Percentiles rank a stretch among this genome's conserved stretches.
phyloP scores from a whole-genome alignment of 208 protist species.

The Trypanosoma melophagium region DNA sequence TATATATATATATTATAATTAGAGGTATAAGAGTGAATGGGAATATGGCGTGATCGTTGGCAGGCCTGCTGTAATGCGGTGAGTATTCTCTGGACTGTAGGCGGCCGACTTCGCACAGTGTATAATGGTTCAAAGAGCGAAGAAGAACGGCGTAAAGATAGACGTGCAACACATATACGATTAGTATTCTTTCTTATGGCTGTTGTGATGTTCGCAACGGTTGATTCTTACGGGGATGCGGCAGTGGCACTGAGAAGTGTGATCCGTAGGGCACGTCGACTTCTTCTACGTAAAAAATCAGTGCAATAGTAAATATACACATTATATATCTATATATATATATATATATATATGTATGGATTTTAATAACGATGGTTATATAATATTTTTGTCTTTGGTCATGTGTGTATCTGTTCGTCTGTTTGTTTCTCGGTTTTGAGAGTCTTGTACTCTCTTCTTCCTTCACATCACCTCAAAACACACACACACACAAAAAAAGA shows the following conservation, averaged over 20 bases:
- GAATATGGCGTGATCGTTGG: conserved; percentile 23
- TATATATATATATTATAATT: neutral
- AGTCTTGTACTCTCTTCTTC: too few species aligned
- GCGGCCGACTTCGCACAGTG: conserved; percentile 58
- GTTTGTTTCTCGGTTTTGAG: too few species aligned
- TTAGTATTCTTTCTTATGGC: conserved; percentile 36
- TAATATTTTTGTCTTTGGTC: too few species aligned
- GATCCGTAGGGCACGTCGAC: neutral
- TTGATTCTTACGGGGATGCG: conserved; percentile 50
- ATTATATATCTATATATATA: conserved; percentile 2
- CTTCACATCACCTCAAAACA: too few species aligned
- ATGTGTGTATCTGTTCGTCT: too few species aligned
- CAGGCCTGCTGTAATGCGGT: conserved; percentile 39
- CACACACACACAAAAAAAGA: too few species aligned
- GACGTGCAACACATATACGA: conserved; percentile 42
- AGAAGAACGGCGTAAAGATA: conserved; percentile 45
- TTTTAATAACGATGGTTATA: too few species aligned
- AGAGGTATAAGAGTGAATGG: neutral
- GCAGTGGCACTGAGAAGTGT: conserved; percentile 11
- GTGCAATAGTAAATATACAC: too few species aligned
- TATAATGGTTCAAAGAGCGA: conserved; percentile 73
- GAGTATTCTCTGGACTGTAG: conserved; percentile 65
- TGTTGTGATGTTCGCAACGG: conserved; percentile 35
- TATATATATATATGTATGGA: conserved; percentile 21
- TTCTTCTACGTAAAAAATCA: neutral